Conservation (phyloP, 768 basidiomycete species). For the Kwoniella sp. region DNA sequence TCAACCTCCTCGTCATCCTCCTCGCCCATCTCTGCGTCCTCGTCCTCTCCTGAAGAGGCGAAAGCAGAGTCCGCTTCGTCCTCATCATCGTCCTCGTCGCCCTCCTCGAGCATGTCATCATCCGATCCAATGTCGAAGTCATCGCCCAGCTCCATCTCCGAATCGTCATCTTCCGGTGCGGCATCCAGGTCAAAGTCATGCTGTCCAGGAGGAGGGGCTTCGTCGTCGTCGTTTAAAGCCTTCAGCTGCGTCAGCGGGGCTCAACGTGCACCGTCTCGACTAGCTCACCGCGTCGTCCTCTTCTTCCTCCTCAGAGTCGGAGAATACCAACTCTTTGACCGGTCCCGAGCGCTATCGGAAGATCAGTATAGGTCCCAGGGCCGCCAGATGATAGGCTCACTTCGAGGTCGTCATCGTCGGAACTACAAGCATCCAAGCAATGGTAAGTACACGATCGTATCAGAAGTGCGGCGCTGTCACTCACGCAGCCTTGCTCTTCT, state of each 20-base stretch:
- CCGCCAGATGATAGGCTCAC: conserved; percentile 3
- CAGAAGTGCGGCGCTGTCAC: too few species aligned
- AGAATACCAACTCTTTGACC: conserved; percentile 39
- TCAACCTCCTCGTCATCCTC: conserved; percentile 24
- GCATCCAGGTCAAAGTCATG: conserved; percentile 46
- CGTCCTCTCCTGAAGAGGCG: conserved; percentile 41
- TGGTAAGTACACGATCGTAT: background rate
- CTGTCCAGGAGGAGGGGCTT: conserved; percentile 26
- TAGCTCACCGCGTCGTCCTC: conserved; percentile 28
- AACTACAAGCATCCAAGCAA: background rate
- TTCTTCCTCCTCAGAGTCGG: conserved; percentile 39
- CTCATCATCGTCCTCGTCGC: conserved; percentile 28
- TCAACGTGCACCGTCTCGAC: background rate
- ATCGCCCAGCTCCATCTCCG: conserved; percentile 28
- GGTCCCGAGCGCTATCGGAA: conserved; percentile 23
- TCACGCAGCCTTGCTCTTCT: conserved; percentile 36
- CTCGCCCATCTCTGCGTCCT: conserved; percentile 40
- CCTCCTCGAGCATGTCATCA: conserved; percentile 31
- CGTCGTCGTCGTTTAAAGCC: conserved; percentile 28
- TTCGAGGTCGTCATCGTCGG: conserved; percentile 27
- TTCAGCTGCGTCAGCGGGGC: background rate
- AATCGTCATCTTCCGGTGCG: conserved; percentile 36
- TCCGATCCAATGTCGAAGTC: conserved; percentile 28
- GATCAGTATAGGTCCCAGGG: background rate
- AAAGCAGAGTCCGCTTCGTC: conserved; percentile 41